Evolutionary conservation across 2,329 filamentous ascomycete species (phyloP).

Genomic region (Rutstroemia sp.): DNA sequence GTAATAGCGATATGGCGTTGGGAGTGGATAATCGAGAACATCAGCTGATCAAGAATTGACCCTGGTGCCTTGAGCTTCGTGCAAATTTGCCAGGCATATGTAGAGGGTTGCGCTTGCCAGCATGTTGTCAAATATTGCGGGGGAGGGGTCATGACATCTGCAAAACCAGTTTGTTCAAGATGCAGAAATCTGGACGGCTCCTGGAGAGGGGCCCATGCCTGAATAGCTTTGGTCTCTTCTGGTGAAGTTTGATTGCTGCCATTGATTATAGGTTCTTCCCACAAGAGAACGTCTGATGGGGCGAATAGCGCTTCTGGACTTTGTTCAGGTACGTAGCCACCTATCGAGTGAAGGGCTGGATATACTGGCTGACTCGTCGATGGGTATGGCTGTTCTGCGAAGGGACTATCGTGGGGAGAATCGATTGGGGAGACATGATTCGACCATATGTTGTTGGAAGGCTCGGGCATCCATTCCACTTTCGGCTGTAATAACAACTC

Average conservation of each 20-base stretch:
- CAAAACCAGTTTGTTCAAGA: slow-evolving; percentile 9
- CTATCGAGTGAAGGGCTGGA: neutral
- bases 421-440: slow-evolving; percentile 9
- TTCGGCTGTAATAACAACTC: neutral
- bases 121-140: slow-evolving; percentile 12
- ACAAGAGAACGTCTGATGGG: neutral
- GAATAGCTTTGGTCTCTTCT: slow-evolving; percentile 14
- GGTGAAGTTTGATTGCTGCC: neutral
- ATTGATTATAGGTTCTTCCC: neutral
- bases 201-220: slow-evolving; percentile 25
- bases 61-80: slow-evolving; percentile 26
- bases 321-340: neutral
- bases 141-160: neutral
- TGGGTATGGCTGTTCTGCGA: neutral
- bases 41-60: slow-evolving; percentile 25
- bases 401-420: neutral
- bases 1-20: slow-evolving; percentile 21
- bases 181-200: slow-evolving; percentile 23
- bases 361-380: neutral
- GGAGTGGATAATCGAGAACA: slow-evolving; percentile 24
- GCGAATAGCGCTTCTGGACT: neutral
- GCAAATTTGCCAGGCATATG: slow-evolving; percentile 27
- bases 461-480: slow-evolving; percentile 8
- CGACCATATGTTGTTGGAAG: slow-evolving; percentile 15
- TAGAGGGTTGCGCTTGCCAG: slow-evolving; percentile 27